Evolutionary conservation across 176 grass and related monocot genomes (phyloP), one percentile per base, ranked within the genome.

Genomic region (Raddia distichophylla): DNA sequence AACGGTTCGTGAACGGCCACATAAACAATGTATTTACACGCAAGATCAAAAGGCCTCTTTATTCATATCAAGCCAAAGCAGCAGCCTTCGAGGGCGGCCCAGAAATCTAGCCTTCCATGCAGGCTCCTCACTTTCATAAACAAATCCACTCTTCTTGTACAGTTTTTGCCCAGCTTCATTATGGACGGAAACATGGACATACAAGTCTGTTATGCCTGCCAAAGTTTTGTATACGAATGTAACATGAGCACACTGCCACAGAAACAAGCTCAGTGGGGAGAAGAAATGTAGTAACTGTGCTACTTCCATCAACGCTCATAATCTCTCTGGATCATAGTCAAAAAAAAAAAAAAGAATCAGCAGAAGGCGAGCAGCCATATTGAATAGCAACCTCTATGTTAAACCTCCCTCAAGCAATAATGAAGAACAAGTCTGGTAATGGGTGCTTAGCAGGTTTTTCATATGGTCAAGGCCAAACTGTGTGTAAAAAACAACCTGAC

Each of bases 201-300:
- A 98, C 78, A 98, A 70, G 83, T 98, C 90, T n/a, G 90, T 91
- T 86, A 98, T 91, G 66, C 92, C 96, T 98, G 91, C 64, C 73
- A 85, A 76, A 32, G 61, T 44, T 64, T 73, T 68, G 17, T 2
- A 78, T 40, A 40, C 2, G 14, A 6, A 12, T 68, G 40, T 15
- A n/a, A 51, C 56, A 74, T 83, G 35, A 76, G 55, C 55, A 85
- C 27, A 8, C 50, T 66, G 75, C 33, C 49, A 78, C 40, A 54
- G 19, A 51, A 64, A 19, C 3, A 8, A 33, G 60, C 63, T 62
- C 65, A 32, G 40, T 62, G 7, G 7, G 20, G 32, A 18, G 53
- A 63, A 12, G 22, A 61, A 61, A 13, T 63, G 4, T 42, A 73
- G 16, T 52, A 37, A 35, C 37, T 52, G 10, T 44, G 46, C 17